phyloP scores from a whole-genome alignment of 345 rosid genomes.

The Kandelia obovata region DNA sequence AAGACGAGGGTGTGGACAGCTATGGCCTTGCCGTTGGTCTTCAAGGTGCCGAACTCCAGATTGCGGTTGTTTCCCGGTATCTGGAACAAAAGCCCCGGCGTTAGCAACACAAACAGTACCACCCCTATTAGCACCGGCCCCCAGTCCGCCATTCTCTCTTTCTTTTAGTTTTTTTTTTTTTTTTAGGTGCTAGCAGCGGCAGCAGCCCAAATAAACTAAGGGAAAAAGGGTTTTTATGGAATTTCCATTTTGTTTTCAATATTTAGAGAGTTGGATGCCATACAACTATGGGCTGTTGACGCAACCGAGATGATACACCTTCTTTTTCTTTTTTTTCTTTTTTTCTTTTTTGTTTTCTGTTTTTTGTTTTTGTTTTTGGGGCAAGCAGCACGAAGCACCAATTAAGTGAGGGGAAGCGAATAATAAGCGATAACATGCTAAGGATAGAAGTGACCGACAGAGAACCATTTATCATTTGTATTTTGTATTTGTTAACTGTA shows the following conservation, averaged over 20 bases:
- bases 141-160: slow-evolving; percentile 74
- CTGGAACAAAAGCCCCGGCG: slow-evolving; percentile 81
- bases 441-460: neutral
- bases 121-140: slow-evolving; percentile 87
- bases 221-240: neutral
- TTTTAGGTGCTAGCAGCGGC: neutral
- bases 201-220: neutral
- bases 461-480: too few relatives aligned
- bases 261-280: too few relatives aligned
- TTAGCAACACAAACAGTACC: slow-evolving; percentile 69
- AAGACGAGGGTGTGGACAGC: slow-evolving; percentile 79
- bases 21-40: slow-evolving; percentile 91
- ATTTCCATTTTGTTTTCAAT: neutral
- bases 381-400: too few relatives aligned
- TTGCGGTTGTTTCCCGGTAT: slow-evolving; percentile 62
- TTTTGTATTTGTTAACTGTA: too few relatives aligned
- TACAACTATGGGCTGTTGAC: too few relatives aligned
- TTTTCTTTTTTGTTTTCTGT: too few relatives aligned
- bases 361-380: too few relatives aligned
- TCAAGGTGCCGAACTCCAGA: slow-evolving; percentile 74
- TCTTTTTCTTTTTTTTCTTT: too few relatives aligned
- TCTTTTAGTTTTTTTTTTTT: too few relatives aligned
- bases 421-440: neutral
- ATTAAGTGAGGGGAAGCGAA: too few relatives aligned
- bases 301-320: too few relatives aligned